Evolutionary conservation across 805 yeast species (phyloP), one percentile per base, ranked within the genome.

Genomic region (Monosporozyma unispora): DNA sequence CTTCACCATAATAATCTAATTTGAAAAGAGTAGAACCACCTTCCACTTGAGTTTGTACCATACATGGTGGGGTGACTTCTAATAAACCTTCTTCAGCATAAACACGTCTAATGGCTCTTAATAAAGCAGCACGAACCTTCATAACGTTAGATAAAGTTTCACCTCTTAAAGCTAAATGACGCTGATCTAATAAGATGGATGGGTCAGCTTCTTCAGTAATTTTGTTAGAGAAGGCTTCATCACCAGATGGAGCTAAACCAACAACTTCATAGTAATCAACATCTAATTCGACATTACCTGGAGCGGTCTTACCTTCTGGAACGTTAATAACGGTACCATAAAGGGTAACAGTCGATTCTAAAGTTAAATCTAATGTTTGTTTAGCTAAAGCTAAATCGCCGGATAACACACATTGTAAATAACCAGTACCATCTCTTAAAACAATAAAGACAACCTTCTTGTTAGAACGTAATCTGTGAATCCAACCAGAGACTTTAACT

Each of bases 31-130:
- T 93, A 38, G 97, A 86, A 48, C 99, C 99, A 68, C 99, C 99
- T 74, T 93, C 99, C 52, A 93, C 99, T 75, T 93, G 98, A 38
- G 96, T 90, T 74, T 93, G 99, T 50, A 93, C 99, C 98, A 93
- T 93, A 72, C 98, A 90, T 63, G 99, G 99, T 44, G 99, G 97
- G 38, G 98, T 93, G 52, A 95, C 96, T 76, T 93, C 99, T 29
- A 80, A 72, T 47, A 90, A 63, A 31, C 79, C 77, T 71, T 84
- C 87, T 62, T 87, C 93, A 22, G 67, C 73, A 66, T 78, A 91
- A 51, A 84, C 84, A 57, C 80, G 76, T 73, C 99, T 82, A 58
- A 93, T 70, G 38, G 93, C 71, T 47, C 73, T 73, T 60, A 93
- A 71, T 49, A 89, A 76, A 37, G 81, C 73, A 38, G 96, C 93